Evolutionary conservation across 2,329 filamentous ascomycete species (phyloP).

Genomic region (Zasmidium angulare): DNA sequence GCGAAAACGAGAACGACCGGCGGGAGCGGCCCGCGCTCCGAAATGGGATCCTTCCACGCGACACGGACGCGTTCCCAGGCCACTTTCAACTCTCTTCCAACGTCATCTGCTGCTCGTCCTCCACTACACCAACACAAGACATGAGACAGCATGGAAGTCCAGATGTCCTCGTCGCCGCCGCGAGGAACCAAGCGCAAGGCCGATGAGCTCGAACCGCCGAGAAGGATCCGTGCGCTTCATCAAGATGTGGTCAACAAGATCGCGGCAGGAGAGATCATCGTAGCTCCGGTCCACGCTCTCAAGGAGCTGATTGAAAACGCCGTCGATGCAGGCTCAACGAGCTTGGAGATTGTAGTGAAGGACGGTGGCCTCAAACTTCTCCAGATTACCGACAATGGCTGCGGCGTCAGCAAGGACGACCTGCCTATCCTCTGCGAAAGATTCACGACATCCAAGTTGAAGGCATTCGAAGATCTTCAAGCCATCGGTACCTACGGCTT

Average conservation of each 20-base stretch:
- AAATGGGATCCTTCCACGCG: not conserved
- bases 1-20: not conserved
- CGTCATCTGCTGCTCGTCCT: not conserved
- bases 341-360: conserved; percentile 86
- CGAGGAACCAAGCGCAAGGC: conserved; percentile 38
- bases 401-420: conserved; percentile 92
- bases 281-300: conserved; percentile 90
- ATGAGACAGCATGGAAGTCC: not conserved
- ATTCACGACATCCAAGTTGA: conserved; percentile 95
- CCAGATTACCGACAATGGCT: conserved; percentile 96
- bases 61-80: not conserved
- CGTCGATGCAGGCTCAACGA: conserved; percentile 93
- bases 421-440: conserved; percentile 88
- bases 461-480: conserved; percentile 85
- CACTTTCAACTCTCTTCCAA: not conserved
- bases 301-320: conserved; percentile 98
- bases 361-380: conserved; percentile 92
- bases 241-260: conserved; percentile 98
- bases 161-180: conserved; percentile 22
- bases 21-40: not conserved
- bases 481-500: conserved; percentile 97
- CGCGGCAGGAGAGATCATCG: conserved; percentile 95
- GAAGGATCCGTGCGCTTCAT: conserved; percentile 72
- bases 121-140: not conserved
- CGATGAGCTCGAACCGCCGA: conserved; percentile 37